Evolutionary conservation across 805 yeast species (phyloP), one percentile per base, ranked within the genome.

Genomic region (Blastobotrys americana): DNA sequence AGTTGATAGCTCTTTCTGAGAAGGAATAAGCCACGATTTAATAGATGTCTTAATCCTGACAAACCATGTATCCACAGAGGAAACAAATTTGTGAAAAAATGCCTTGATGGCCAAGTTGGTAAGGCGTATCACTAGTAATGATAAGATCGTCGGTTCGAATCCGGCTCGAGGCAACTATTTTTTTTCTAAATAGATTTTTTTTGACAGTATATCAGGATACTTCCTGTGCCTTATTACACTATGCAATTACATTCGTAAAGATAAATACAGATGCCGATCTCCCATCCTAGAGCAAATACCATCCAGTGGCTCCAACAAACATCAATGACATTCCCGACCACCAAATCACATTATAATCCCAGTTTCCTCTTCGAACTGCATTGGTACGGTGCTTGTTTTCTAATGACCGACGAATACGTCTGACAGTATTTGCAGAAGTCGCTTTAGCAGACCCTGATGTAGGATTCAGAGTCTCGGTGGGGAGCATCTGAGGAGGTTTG

Each of bases 401-500:
- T 55, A 88, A 70, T 5, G 84, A 70, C 61, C 96, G 75, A 62
- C 78, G 79, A 39, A 86, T 76, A 43, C 66, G 55, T 45, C 50
- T 46, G 16, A 43, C 43, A 15, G 48, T 31, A 10, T 8, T 3
- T 8, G 21, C 18, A 4, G 43, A 8, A 4, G 52, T 44, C n/a
- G 54, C 23, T 15, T 34, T 27, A 41, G 38, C 49, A 35, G 45
- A 48, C 46, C 40, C 45, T 5, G 70, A 69, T 2, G 95, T 84
- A 18, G 98, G 98, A 64, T 89, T 90, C 72, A 93, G 68, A 0
- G 97, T 89, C 43, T 62, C 66, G 0, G 97, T 93, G 18, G 98
- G 98, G 48, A 93, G 76, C 98, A 93, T 93, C 76, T 84, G 73
- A 6, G 98, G 94, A 4, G 98, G 98, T 56, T 76, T 76, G 69